A percentile compares a stretch with the other conserved stretches of the same genome.
Evolutionary conservation across 108 stramenopile species (phyloP).

Genomic region (Cyclotella distinguenda): DNA sequence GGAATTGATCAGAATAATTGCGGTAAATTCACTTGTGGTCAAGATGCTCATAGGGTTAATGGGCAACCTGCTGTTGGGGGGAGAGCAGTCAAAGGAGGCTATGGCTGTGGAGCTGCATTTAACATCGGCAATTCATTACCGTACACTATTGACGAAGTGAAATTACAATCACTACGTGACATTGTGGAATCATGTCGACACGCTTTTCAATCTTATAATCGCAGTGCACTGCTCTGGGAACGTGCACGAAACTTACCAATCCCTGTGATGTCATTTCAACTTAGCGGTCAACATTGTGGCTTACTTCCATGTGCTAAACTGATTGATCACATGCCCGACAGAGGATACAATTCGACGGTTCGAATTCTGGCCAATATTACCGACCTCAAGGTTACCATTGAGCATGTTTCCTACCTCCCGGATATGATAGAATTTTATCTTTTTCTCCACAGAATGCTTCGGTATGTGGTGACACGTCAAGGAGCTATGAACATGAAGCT

Average conservation of each 20-base stretch:
- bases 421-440: conserved; percentile 40
- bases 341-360: background rate
- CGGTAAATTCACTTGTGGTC: conserved; percentile 21
- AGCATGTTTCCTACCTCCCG: conserved; percentile 23
- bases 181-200: background rate
- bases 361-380: conserved; percentile 3
- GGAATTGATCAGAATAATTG: conserved; percentile 32
- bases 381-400: conserved; percentile 5
- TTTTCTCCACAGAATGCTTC: conserved; percentile 27
- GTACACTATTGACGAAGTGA: conserved; percentile 6
- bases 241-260: conserved; percentile 4
- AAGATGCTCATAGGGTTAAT: conserved; percentile 25
- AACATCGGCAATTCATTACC: conserved; percentile 9
- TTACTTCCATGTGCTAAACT: conserved; percentile 12
- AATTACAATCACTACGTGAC: conserved; percentile 6
- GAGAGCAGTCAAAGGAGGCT: conserved; percentile 3
- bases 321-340: background rate
- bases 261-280: conserved; percentile 13
- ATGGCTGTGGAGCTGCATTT: conserved; percentile 19
- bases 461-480: conserved; percentile 21
- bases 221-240: conserved; percentile 20
- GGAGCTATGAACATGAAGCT: conserved; percentile 19
- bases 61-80: conserved; percentile 20
- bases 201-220: conserved; percentile 16
- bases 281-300: background rate